phyloP scores from a whole-genome alignment of 345 rosid species.

The Citrus trifoliata region DNA sequence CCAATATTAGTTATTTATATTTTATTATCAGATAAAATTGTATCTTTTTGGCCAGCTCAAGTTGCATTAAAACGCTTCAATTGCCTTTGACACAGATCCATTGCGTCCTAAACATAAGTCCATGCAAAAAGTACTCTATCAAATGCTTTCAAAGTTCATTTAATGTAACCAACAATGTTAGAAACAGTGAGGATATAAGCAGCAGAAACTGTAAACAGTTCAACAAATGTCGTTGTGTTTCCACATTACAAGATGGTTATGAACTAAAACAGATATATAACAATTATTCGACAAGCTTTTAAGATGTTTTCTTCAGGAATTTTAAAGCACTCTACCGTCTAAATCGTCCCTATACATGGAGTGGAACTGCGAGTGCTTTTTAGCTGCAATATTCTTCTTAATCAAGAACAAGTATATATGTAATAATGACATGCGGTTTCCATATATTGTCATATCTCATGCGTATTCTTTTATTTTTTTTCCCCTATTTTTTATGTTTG shows the following conservation, averaged over 20 bases:
- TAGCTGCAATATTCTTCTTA: not conserved
- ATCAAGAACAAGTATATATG: too few species aligned
- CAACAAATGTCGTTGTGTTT: not conserved
- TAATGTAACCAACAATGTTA: not conserved
- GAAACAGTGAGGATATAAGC: not conserved
- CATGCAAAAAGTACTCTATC: not conserved
- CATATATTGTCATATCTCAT: too few species aligned
- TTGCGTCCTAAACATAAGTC: not conserved
- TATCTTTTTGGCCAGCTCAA: not conserved
- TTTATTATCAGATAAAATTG: too few species aligned
- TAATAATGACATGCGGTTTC: too few species aligned
- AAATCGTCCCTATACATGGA: constrained; percentile 25
- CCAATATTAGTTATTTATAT: too few species aligned
- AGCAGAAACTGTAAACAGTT: not conserved
- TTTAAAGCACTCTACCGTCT: constrained; percentile 12
- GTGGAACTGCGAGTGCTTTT: constrained; percentile 22
- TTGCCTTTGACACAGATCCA: not conserved
- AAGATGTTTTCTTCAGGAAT: not conserved
- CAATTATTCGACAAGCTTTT: not conserved
- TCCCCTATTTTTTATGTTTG: not conserved
- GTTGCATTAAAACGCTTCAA: not conserved
- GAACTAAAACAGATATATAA: not conserved
- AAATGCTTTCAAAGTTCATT: not conserved
- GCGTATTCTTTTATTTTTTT: not conserved
- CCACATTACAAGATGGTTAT: not conserved